Evolutionary conservation across 1,139 yeast species (phyloP), one percentile per base, ranked within the genome.

Genomic region (Taiozyma sp.): DNA sequence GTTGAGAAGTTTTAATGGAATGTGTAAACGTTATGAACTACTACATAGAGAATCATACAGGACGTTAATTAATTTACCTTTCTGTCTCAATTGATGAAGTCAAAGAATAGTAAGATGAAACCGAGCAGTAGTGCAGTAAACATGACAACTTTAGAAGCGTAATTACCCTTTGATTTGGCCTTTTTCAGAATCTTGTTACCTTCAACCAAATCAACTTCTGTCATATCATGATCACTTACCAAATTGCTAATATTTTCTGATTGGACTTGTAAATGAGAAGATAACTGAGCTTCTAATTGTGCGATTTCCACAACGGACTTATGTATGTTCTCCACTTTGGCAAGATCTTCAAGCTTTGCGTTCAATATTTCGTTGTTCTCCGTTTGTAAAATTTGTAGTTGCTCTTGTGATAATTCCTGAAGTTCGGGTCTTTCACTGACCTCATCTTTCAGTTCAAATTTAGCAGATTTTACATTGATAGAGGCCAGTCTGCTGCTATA

Each of bases 241-340:
- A 93, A 72, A 42, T 75, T 73, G 51, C 79, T 76, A 40, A 93
- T 88, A 64, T 81, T 85, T 48, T 84, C 86, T 4, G 88, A 81
- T 67, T 93, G 99, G 0, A 81, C 69, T 37, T 83, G 82, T 48
- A 93, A 71, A 62, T 91, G 96, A 47, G 84, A 73, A 4, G 90
- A 77, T 53, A 93, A 73, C 61, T 89, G 95, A 34, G 85, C 76
- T 62, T 90, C 96, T 56, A 93, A 68, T 50, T 83, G 81, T 2
- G 93, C 79, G 47, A 93, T 86, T 63, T 90, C 97, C 49, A 83
- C 69, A 71, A 91, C 83, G 2, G 96, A 81, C 53, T 75, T 76
- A 63, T 90, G 95, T n/a, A 93, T 80, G 54, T 77, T 73, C 56
- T 80, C 82, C 11, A 83, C 87, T 56, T 82, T 81, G 50, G 81